A percentile compares a stretch with the other conserved stretches of the same genome.
phyloP scores from a whole-genome alignment of 169 alveolate genomes.

The Plasmodium knowlesi region DNA sequence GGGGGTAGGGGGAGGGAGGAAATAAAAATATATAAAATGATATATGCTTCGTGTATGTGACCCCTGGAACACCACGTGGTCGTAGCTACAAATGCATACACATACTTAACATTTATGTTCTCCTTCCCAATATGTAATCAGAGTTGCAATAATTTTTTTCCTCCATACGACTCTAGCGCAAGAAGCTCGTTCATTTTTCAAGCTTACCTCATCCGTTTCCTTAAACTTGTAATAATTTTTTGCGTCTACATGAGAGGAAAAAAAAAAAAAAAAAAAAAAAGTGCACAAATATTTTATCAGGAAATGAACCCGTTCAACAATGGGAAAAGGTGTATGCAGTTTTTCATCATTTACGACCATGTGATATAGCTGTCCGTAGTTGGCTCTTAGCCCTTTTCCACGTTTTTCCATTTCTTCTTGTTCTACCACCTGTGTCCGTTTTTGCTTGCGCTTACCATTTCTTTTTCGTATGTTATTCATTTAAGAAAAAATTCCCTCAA shows the following conservation, averaged over 20 bases:
- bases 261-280: neutral
- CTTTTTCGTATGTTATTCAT: conserved; percentile 55
- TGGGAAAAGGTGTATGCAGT: conserved; percentile 1
- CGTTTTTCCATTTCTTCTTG: neutral
- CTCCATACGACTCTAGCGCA: neutral
- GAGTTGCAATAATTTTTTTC: neutral
- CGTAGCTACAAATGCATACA: neutral
- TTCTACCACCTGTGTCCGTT: neutral
- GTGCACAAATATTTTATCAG: neutral
- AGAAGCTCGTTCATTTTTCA: neutral
- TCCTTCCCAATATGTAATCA: neutral
- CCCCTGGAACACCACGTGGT: neutral
- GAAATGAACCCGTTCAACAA: neutral
- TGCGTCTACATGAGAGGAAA: conserved; percentile 35
- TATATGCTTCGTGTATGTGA: neutral
- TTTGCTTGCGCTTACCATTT: conserved; percentile 60
- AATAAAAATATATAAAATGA: neutral
- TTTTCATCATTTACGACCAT: neutral
- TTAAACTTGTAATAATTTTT: conserved; percentile 61
- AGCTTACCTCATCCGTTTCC: conserved; percentile 75
- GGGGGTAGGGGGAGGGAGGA: neutral
- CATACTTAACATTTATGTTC: neutral
- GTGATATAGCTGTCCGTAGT: neutral
- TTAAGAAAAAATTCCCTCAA: conserved; percentile 28
- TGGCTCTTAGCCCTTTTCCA: neutral